phyloP scores from a whole-genome alignment of 2,329 filamentous ascomycete genomes.

The Xylaria sp. region DNA sequence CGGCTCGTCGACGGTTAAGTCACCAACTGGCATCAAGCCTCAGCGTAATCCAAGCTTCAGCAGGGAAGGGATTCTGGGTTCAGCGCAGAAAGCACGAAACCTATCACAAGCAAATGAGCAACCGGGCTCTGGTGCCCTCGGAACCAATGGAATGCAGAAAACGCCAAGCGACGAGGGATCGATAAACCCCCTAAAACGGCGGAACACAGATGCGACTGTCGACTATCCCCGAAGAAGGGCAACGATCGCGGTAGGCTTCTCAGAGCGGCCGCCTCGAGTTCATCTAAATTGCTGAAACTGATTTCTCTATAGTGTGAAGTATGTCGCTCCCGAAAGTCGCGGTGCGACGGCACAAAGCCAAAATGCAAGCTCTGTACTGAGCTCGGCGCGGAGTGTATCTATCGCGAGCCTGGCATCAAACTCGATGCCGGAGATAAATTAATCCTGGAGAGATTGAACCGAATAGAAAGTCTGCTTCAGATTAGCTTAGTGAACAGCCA shows the following conservation, averaged over 20 bases:
- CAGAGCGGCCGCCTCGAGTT: constrained; percentile 19
- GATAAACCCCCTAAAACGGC: constrained; percentile 66
- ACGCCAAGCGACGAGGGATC: constrained; percentile 61
- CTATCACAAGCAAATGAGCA: constrained; percentile 66
- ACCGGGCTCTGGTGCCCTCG: constrained; percentile 40
- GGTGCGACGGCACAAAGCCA: constrained; percentile 81
- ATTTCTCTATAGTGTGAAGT: constrained; percentile 74
- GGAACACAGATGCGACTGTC: constrained; percentile 69
- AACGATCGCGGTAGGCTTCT: constrained; percentile 70
- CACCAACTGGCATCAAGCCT: constrained; percentile 61
- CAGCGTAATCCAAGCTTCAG: constrained; percentile 63
- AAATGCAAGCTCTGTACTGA: constrained; percentile 88
- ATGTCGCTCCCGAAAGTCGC: constrained; percentile 81
- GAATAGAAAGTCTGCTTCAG: constrained; percentile 83
- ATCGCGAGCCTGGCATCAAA: constrained; percentile 87
- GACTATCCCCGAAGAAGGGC: constrained; percentile 73
- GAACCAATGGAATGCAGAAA: constrained; percentile 58
- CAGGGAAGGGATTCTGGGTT: constrained; percentile 64
- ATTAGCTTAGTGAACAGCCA: constrained; percentile 67
- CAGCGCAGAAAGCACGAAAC: constrained; percentile 65
- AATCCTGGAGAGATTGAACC: constrained; percentile 80
- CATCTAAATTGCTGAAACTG: constrained; percentile 17
- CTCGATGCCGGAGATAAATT: constrained; percentile 88
- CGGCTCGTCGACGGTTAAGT: constrained; percentile 61
- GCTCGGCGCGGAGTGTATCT: constrained; percentile 83